A percentile compares a stretch with the other conserved stretches of the same genome.
phyloP scores from a whole-genome alignment of 2,329 filamentous ascomycete genomes.

The Ophioceras dolichostomum region DNA sequence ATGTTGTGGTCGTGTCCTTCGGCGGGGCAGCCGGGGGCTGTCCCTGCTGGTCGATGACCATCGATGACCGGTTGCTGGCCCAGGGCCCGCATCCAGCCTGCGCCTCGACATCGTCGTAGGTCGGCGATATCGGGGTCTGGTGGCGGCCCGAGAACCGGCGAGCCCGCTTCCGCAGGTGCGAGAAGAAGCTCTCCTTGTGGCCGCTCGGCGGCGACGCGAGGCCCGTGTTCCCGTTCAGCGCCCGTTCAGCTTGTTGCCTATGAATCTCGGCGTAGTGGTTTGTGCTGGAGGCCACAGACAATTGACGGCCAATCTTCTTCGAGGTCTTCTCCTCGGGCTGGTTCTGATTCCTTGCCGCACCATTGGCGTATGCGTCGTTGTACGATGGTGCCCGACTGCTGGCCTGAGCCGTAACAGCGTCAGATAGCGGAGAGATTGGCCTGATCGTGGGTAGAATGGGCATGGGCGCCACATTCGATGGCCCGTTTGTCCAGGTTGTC shows the following conservation, averaged over 20 bases:
- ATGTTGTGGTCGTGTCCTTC: constrained; percentile 43
- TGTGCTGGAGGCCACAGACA: constrained; percentile 82
- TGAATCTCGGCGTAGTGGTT: constrained; percentile 90
- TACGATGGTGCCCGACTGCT: constrained; percentile 49
- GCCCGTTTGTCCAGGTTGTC: constrained; percentile 84
- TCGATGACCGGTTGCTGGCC: constrained; percentile 71
- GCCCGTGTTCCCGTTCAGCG: constrained; percentile 69
- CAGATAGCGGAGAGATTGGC: constrained; percentile 92
- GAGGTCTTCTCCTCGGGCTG: constrained; percentile 49
- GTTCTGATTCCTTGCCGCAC: constrained; percentile 16
- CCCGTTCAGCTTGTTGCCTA: constrained; percentile 81
- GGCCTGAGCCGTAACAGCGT: constrained; percentile 82
- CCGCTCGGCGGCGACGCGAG: constrained; percentile 65
- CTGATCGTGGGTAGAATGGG: constrained; percentile 90
- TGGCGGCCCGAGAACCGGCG: constrained; percentile 86
- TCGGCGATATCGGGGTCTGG: constrained; percentile 66
- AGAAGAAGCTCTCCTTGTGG: constrained; percentile 96
- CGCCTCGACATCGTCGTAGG: constrained; percentile 80
- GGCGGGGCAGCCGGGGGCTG: constrained; percentile 32
- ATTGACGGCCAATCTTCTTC: constrained; percentile 90
- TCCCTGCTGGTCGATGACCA: constrained; percentile 54
- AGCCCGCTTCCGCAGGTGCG: constrained; percentile 86
- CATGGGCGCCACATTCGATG: constrained; percentile 75
- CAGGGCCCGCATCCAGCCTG: constrained; percentile 85
- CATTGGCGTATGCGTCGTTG: constrained; percentile 32